These are phyloP conservation scores for Tillandsia fasciculata DNA, from an alignment of 176 grass and related monocot genomes.

Conservation along the genomic window DNA sequence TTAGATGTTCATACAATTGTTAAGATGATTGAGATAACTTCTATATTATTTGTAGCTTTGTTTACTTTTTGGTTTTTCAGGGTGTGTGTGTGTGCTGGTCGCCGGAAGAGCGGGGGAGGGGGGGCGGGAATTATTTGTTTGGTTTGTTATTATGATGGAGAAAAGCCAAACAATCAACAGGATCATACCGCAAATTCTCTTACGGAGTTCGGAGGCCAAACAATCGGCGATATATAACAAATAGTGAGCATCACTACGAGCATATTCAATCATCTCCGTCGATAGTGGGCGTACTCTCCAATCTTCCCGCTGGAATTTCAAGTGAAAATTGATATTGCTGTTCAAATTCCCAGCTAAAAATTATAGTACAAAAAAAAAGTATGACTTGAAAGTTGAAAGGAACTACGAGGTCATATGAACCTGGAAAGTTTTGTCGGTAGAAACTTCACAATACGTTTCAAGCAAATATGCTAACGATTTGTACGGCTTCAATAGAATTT, in stretches of 20 bases:
- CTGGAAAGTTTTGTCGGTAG: constrained; percentile 87
- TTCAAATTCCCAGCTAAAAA: background rate
- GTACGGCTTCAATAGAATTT: constrained; percentile 77
- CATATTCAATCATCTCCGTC: constrained; percentile 76
- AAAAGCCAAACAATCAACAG: constrained; percentile 2
- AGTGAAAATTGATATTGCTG: constrained; percentile 4
- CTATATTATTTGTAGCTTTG: no score
- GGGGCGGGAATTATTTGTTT: no score
- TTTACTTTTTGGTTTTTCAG: no score
- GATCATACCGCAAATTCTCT: constrained; percentile 52
- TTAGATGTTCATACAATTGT: no score
- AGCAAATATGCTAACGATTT: constrained; percentile 98
- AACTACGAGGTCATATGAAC: constrained; percentile 15
- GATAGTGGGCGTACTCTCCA: constrained; percentile 85
- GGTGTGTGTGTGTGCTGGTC: no score
- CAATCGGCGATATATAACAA: constrained; percentile 78
- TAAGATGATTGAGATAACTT: no score
- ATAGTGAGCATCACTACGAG: constrained; percentile 77
- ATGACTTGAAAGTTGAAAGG: background rate
- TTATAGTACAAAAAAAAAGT: background rate
- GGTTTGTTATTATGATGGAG: no score
- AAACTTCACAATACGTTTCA: constrained; percentile 73
- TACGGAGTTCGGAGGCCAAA: constrained; percentile 64
- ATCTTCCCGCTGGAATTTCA: constrained; percentile 73
- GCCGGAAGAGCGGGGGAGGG: no score